A percentile compares a stretch with the other conserved stretches of the same genome.
phyloP scores from a whole-genome alignment of 179 eudicot species.

The Heliamphora pulchella region DNA sequence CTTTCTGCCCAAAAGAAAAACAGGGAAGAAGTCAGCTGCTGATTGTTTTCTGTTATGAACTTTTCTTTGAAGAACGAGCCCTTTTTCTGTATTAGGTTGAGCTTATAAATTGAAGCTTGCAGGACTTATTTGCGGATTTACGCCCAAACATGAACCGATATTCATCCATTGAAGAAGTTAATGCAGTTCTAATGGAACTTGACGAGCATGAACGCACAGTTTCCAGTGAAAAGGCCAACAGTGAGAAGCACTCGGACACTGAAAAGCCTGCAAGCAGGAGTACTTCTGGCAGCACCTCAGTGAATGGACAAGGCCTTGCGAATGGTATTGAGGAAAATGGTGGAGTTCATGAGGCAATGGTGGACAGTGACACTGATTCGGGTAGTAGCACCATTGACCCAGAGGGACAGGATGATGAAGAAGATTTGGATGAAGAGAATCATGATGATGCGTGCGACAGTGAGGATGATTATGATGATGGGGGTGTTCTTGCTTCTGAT shows the following conservation, averaged over 20 bases:
- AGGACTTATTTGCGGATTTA: constrained; percentile 91
- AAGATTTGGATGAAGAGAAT: constrained; percentile 63
- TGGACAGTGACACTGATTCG: constrained; percentile 62
- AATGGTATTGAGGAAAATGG: constrained; percentile 75
- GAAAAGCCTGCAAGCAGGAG: constrained; percentile 47
- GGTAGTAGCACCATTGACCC: constrained; percentile 59
- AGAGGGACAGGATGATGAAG: constrained; percentile 57
- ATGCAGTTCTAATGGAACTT: constrained; percentile 64
- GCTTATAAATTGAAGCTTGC: constrained; percentile 20
- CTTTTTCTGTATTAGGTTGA: neutral
- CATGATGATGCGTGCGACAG: constrained; percentile 58
- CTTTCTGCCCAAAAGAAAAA: neutral
- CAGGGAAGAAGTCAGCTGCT: neutral
- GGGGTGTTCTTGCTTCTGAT: constrained; percentile 57
- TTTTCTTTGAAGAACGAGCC: neutral
- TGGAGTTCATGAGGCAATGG: constrained; percentile 41
- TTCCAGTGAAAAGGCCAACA: constrained; percentile 39
- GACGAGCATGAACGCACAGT: constrained; percentile 73
- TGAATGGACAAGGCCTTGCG: constrained; percentile 42
- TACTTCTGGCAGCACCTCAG: constrained; percentile 32
- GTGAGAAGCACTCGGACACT: constrained; percentile 47
- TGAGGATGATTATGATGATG: constrained; percentile 65
- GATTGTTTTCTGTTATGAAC: neutral
- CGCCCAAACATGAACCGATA: constrained; percentile 89
- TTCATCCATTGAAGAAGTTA: constrained; percentile 70